Percentiles rank a stretch among this genome's conserved stretches.
phyloP scores from a whole-genome alignment of 306 rosid genomes.

The Vicia villosa region DNA sequence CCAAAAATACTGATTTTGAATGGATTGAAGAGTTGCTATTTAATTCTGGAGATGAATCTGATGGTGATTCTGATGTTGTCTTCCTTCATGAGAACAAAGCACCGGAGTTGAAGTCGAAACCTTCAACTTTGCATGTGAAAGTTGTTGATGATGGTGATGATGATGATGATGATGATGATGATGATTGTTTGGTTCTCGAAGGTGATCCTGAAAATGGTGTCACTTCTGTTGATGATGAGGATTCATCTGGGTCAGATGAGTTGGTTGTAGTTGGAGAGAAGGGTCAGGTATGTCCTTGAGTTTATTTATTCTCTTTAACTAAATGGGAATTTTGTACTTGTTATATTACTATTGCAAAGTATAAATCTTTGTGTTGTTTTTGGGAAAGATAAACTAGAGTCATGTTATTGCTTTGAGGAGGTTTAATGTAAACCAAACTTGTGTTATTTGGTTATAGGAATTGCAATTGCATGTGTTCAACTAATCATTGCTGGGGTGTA shows the following conservation, averaged over 20 bases:
- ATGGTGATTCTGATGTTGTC: slow-evolving; percentile 58
- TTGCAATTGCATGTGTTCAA: slow-evolving; percentile 6
- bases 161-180: slow-evolving; percentile 50
- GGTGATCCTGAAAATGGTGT: slow-evolving; percentile 63
- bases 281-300: slow-evolving; percentile 62
- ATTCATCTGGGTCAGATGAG: slow-evolving; percentile 55
- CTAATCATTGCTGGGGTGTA: no score
- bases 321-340: no score
- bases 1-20: slow-evolving; percentile 22
- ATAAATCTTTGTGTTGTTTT: slow-evolving; percentile 1
- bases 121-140: slow-evolving; percentile 34
- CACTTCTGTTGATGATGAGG: slow-evolving; percentile 40
- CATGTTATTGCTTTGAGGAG: not conserved
- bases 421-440: not conserved
- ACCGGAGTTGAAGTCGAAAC: slow-evolving; percentile 38
- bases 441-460: slow-evolving; percentile 15
- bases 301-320: slow-evolving; percentile 1
- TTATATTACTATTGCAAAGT: no score
- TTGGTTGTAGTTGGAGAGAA: slow-evolving; percentile 71
- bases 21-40: slow-evolving; percentile 56
- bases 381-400: not conserved
- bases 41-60: slow-evolving; percentile 35
- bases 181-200: slow-evolving; percentile 76
- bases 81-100: slow-evolving; percentile 50
- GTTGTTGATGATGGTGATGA: slow-evolving; percentile 31